Evolutionary conservation across 495 filamentous ascomycete genomes (phyloP).

Genomic region (Patellaria atrata): DNA sequence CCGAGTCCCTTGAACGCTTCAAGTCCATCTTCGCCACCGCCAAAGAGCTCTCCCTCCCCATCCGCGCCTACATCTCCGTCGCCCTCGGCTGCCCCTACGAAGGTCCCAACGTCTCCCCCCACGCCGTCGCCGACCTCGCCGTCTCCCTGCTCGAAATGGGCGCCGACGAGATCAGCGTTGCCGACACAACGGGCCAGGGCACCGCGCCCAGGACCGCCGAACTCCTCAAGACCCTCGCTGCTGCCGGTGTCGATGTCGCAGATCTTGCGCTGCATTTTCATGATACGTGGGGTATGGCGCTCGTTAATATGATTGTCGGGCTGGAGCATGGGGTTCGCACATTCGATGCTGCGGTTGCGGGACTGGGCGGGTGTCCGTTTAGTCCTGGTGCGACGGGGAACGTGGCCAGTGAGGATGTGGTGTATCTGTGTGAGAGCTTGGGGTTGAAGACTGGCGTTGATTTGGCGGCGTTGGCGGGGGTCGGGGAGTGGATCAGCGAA

Average conservation of each 20-base stretch:
- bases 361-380: slow-evolving; percentile 88
- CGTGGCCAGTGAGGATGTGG: slow-evolving; percentile 83
- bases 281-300: slow-evolving; percentile 89
- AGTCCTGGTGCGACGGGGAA: slow-evolving; percentile 91
- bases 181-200: slow-evolving; percentile 94
- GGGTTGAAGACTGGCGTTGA: slow-evolving; percentile 82
- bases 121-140: slow-evolving; percentile 70
- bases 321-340: slow-evolving; percentile 78
- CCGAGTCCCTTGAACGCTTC: slow-evolving; percentile 64
- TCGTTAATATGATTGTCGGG: slow-evolving; percentile 77
- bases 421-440: slow-evolving; percentile 75
- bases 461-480: slow-evolving; percentile 62
- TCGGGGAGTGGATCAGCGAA: slow-evolving; percentile 78
- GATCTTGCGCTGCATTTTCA: slow-evolving; percentile 92
- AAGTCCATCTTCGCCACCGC: slow-evolving; percentile 58
- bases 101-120: slow-evolving; percentile 64
- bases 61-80: slow-evolving; percentile 90
- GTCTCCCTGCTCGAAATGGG: slow-evolving; percentile 82
- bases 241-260: slow-evolving; percentile 61
- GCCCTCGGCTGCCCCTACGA: slow-evolving; percentile 92
- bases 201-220: slow-evolving; percentile 66
- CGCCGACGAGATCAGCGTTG: slow-evolving; percentile 84
- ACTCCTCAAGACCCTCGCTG: slow-evolving; percentile 52
- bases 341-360: slow-evolving; percentile 82
- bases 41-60: slow-evolving; percentile 53